These are phyloP conservation scores for Thymus quinquecostatus DNA, from an alignment of 257 asterid species.

Conservation along the genomic window DNA sequence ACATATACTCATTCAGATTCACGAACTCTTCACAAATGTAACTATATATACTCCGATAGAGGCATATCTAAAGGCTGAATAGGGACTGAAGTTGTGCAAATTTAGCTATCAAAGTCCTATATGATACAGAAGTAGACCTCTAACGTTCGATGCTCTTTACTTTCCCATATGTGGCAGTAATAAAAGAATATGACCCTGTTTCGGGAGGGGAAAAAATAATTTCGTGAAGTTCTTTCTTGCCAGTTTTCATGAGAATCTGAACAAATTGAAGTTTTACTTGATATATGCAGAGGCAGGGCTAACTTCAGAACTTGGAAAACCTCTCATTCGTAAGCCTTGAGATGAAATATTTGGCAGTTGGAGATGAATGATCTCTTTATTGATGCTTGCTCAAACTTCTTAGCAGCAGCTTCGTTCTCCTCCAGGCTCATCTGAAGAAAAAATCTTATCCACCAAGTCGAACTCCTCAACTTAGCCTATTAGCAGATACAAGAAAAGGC, in stretches of 20 bases:
- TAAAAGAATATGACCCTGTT: conserved; percentile 39
- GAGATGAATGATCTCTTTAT: conserved; percentile 46
- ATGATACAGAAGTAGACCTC: conserved; percentile 23
- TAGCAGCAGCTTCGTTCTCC: conserved; percentile 62
- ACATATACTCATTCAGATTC: no score
- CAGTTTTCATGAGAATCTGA: conserved; percentile 8
- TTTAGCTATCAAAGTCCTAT: conserved; percentile 17
- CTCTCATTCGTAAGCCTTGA: conserved; percentile 57
- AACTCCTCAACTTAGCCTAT: conserved; percentile 70
- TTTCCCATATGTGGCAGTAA: conserved; percentile 18
- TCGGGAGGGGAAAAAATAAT: neutral
- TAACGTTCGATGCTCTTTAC: conserved; percentile 24
- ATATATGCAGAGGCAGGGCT: conserved; percentile 1
- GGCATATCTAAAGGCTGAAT: neutral
- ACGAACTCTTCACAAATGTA: no score
- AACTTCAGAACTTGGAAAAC: neutral
- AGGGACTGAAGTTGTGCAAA: neutral
- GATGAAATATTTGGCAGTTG: conserved; percentile 72
- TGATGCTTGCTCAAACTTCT: conserved; percentile 74
- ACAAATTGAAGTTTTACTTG: conserved; percentile 12
- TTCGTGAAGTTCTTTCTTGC: conserved; percentile 9
- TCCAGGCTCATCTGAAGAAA: conserved; percentile 68
- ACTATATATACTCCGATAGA: neutral
- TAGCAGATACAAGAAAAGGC: neutral
- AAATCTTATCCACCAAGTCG: conserved; percentile 70